phyloP scores from a whole-genome alignment of 2,329 filamentous ascomycete species.

The Onygenales sp. region DNA sequence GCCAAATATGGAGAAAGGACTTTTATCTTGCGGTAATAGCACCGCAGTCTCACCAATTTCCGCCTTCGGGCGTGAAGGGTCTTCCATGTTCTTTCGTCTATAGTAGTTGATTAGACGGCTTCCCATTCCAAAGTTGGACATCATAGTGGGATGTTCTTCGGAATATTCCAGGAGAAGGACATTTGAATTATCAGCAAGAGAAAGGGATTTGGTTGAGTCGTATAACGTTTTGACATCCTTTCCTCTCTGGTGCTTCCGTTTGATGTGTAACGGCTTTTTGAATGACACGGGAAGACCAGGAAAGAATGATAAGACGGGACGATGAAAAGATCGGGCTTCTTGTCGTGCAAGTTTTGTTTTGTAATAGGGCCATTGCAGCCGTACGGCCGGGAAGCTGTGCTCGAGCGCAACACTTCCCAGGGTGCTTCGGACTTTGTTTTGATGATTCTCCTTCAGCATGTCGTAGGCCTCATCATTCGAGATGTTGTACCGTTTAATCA shows the following conservation, averaged over 20 bases:
- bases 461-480: constrained; percentile 96
- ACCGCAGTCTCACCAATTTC: constrained; percentile 85
- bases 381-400: constrained; percentile 83
- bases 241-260: constrained; percentile 73
- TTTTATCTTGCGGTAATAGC: constrained; percentile 85
- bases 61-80: constrained; percentile 63
- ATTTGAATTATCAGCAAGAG: constrained; percentile 78
- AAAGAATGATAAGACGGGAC: constrained; percentile 66
- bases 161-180: constrained; percentile 90
- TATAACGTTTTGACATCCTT: constrained; percentile 72
- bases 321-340: constrained; percentile 73
- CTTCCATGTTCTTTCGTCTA: constrained; percentile 70
- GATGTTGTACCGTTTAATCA: constrained; percentile 81
- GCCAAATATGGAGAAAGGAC: constrained; percentile 90
- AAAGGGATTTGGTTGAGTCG: constrained; percentile 68
- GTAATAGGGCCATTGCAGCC: constrained; percentile 93
- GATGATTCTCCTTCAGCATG: constrained; percentile 89
- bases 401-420: constrained; percentile 88
- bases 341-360: constrained; percentile 67
- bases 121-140: constrained; percentile 97
- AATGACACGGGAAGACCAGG: constrained; percentile 62
- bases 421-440: constrained; percentile 88
- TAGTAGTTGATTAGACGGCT: constrained; percentile 96
- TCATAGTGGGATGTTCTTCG: constrained; percentile 80
- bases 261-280: constrained; percentile 60